Evolutionary conservation across 2,329 filamentous ascomycete genomes (phyloP), one percentile per base, ranked within the genome.

Genomic region (Aspergillus flavus): DNA sequence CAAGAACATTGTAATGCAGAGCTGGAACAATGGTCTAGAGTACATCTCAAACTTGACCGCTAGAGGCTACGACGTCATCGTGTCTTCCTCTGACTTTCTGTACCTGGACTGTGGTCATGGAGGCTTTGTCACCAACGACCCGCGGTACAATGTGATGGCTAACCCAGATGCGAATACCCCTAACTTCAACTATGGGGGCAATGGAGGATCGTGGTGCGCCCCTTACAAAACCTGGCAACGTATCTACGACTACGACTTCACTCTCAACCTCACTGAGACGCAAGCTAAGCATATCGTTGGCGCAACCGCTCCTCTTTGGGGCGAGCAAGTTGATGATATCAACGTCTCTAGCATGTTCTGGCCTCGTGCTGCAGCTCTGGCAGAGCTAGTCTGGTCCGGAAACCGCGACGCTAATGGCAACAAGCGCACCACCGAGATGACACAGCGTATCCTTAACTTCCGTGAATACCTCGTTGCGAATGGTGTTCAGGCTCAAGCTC

Each of bases 191-290:
- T 87, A 83, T 70, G 78, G 78, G n/a, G 85, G 81, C 52, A 66
- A 61, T 26, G 84, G 85, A 45, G 85, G 84, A 21, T 84, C 82
- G n/a, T 87, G 84, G 84, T 87, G 85, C 69, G 82, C 80, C 0
- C 85, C 85, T 0, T 87, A 86, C 79, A 87, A 87, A 73, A 85
- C 83, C 23, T 87, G 84, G 84, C 85, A 86, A 72, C 84, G 84
- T 56, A 86, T 87, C 74, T 87, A 87, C 75, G 79, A 85, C 78
- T 86, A 82, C 71, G 84, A 87, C 75, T 86, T 86, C 71, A 83
- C 83, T 0, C 65, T 72, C 53, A 82, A 81, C 66, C 79, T 86
- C 9, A 83, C 82, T 1, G 75, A 74, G 0, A 66, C 72, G 0
- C 79, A 87, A 66, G 80, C 80, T 43, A 74, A 78, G 55, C 84